Evolutionary conservation across 768 basidiomycete genomes (phyloP).

Genomic region (Trichaptum fuscoviolaceum): DNA sequence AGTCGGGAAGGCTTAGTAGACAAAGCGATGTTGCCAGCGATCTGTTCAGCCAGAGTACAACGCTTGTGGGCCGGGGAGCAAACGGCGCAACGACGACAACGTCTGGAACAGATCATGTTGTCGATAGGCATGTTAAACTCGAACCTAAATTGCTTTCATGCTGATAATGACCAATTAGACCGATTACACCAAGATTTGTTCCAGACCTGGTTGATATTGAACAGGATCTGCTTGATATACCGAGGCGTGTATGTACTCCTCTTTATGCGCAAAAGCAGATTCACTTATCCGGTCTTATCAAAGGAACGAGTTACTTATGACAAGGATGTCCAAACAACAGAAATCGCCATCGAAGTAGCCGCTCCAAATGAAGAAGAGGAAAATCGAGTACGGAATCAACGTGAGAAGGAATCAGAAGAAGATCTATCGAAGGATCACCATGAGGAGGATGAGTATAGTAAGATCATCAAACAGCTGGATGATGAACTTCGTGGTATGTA

Average conservation of each 20-base stretch:
- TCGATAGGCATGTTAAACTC: conserved; percentile 52
- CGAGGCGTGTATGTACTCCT: conserved; percentile 59
- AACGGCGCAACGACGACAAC: conserved; percentile 4
- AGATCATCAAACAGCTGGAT: conserved; percentile 81
- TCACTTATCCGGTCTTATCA: conserved; percentile 8
- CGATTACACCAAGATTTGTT: conserved; percentile 56
- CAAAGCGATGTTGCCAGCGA: conserved; percentile 62
- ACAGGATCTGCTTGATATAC: conserved; percentile 86
- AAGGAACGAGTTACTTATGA: conserved; percentile 80
- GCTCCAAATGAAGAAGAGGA: conserved; percentile 57
- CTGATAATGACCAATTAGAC: conserved; percentile 29
- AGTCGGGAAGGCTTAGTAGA: conserved; percentile 62
- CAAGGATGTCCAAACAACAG: conserved; percentile 78
- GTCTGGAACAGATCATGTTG: conserved; percentile 59
- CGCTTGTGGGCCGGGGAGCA: conserved; percentile 29
- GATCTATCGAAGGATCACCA: conserved; percentile 49
- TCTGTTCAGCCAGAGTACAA: conserved; percentile 37
- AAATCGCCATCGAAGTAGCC: conserved; percentile 50
- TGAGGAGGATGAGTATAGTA: conserved; percentile 79
- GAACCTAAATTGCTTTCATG: conserved; percentile 2
- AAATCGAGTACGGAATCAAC: conserved; percentile 61
- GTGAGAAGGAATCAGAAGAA: conserved; percentile 65
- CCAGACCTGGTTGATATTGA: conserved; percentile 87
- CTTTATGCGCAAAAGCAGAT: background rate
- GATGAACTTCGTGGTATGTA: conserved; percentile 75